Evolutionary conservation across 768 basidiomycete species (phyloP).

Genomic region (Pleurotus salmoneostramineus): DNA sequence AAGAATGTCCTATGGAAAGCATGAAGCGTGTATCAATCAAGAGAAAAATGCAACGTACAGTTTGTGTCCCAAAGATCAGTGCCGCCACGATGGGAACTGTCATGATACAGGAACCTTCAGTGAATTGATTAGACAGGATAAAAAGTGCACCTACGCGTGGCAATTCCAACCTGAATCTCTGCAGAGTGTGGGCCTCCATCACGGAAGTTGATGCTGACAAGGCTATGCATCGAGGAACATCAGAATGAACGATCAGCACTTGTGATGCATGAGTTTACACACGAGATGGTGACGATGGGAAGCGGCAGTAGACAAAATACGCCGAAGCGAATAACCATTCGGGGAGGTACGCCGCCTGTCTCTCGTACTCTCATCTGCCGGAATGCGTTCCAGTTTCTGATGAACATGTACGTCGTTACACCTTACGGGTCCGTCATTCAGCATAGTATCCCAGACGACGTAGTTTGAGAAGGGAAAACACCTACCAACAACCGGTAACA

Average conservation of each 20-base stretch:
- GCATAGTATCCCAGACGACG: no score
- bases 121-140: background rate
- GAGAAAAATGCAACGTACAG: slow-evolving; percentile 5
- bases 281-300: slow-evolving; percentile 4
- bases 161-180: background rate
- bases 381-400: slow-evolving; percentile 10
- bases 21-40: background rate
- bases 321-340: slow-evolving; percentile 16
- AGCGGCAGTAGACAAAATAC: slow-evolving; percentile 11
- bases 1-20: slow-evolving; percentile 9
- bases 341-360: slow-evolving; percentile 7
- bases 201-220: background rate
- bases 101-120: background rate
- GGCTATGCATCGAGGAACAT: background rate
- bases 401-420: slow-evolving; percentile 13
- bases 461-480: background rate
- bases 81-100: slow-evolving; percentile 16
- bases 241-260: background rate
- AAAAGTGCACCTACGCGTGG: slow-evolving; percentile 8
- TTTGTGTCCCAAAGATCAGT: slow-evolving; percentile 17
- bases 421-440: slow-evolving; percentile 2
- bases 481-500: slow-evolving; percentile 15
- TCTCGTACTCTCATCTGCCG: background rate
- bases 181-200: background rate
- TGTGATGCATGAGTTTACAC: background rate